Conservation (phyloP, 2,329 filamentous ascomycete genomes). For the Epichloe festucae region DNA sequence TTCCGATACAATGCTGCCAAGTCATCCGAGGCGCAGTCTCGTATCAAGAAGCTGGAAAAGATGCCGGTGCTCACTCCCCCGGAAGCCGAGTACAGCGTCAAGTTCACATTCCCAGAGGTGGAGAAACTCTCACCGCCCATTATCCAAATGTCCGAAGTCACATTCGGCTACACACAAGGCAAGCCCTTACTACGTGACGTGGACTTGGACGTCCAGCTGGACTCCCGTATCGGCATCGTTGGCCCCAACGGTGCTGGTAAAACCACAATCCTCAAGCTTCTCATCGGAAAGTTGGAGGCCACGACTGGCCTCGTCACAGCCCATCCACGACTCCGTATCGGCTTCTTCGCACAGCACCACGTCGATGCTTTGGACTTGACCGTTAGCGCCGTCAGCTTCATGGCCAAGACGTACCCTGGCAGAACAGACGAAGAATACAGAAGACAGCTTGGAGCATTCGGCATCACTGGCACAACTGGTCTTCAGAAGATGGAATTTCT, state of each 20-base stretch:
- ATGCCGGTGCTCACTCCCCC: conserved; percentile 93
- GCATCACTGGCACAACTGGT: conserved; percentile 86
- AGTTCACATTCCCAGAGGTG: conserved; percentile 95
- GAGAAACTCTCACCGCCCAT: conserved; percentile 96
- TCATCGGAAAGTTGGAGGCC: conserved; percentile 73
- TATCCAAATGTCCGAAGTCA: conserved; percentile 88
- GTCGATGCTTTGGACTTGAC: conserved; percentile 90
- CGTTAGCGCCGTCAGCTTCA: conserved; percentile 84
- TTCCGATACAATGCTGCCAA: conserved; percentile 99
- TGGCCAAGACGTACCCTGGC: conserved; percentile 84
- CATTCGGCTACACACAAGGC: conserved; percentile 76
- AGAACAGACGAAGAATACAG: conserved; percentile 94
- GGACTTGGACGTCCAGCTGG: conserved; percentile 91
- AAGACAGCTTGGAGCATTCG: conserved; percentile 80
- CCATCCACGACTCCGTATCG: conserved; percentile 76
- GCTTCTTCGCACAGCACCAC: conserved; percentile 98
- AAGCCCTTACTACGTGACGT: conserved; percentile 72
- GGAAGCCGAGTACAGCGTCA: conserved; percentile 87
- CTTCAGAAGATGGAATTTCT: conserved; percentile 90
- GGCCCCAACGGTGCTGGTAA: conserved; percentile 98
- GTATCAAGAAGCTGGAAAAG: conserved; percentile 97
- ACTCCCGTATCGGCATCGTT: conserved; percentile 98
- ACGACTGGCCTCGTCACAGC: conserved; percentile 73
- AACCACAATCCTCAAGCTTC: conserved; percentile 94
- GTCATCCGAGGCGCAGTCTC: conserved; percentile 92